phyloP scores from a whole-genome alignment of 306 rosid species.

The Canavalia gladiata region DNA sequence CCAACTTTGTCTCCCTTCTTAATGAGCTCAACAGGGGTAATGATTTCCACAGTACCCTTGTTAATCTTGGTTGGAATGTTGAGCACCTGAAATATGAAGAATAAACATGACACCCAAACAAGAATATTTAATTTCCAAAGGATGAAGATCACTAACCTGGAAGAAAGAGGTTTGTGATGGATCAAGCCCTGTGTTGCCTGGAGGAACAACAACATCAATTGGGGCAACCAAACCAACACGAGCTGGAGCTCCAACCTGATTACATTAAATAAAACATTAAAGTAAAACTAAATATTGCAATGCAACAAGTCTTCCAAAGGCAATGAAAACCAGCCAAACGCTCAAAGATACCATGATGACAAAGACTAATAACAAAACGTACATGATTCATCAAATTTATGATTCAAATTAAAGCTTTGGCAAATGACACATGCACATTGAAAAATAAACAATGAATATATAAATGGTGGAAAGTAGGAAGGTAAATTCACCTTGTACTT shows the following conservation, averaged over 20 bases:
- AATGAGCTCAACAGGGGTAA: constrained; percentile 94
- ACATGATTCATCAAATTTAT: too few species aligned
- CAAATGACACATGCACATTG: too few species aligned
- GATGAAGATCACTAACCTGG: constrained; percentile 62
- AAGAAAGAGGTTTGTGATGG: constrained; percentile 97
- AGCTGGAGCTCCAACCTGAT: constrained; percentile 96
- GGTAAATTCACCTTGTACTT: constrained; percentile 78
- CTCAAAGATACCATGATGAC: too few species aligned
- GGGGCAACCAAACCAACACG: constrained; percentile 99
- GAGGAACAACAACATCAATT: constrained; percentile 93
- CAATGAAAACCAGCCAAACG: neutral
- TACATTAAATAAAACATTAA: neutral
- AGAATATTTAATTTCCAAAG: neutral
- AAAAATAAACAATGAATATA: neutral
- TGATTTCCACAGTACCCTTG: constrained; percentile 95
- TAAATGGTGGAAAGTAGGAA: too few species aligned
- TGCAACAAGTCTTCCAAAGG: neutral
- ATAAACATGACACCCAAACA: neutral
- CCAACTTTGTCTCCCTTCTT: constrained; percentile 97
- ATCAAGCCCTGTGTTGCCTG: constrained; percentile 96
- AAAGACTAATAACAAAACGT: too few species aligned
- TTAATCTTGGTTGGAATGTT: constrained; percentile 94
- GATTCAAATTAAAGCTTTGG: too few species aligned
- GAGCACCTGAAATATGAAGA: constrained; percentile 61
- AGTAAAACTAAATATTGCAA: neutral